A percentile compares a stretch with the other conserved stretches of the same genome.
These are phyloP conservation scores for Solanum virginianum DNA, from an alignment of 257 asterid genomes.

Conservation along the genomic window DNA sequence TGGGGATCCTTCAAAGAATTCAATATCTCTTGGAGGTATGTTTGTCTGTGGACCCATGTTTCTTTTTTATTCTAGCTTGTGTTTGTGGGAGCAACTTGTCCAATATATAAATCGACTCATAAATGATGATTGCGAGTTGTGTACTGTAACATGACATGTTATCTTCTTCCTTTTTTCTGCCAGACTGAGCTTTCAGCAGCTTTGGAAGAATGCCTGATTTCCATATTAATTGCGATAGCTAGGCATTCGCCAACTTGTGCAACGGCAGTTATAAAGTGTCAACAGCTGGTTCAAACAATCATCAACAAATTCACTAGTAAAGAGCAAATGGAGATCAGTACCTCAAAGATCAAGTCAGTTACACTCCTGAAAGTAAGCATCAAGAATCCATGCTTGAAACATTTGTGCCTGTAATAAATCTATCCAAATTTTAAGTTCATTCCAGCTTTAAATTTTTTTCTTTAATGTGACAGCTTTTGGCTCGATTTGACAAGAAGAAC, in stretches of 20 bases:
- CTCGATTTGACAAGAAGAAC: slow-evolving; percentile 42
- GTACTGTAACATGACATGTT: not conserved
- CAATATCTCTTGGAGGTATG: slow-evolving; percentile 80
- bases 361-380: slow-evolving; percentile 60
- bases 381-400: not conserved
- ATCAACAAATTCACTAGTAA: slow-evolving; percentile 44
- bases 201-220: slow-evolving; percentile 70
- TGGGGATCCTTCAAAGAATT: slow-evolving; percentile 79
- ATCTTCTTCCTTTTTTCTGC: slow-evolving; percentile 19
- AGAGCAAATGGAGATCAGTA: slow-evolving; percentile 37
- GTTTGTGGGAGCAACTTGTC: not conserved
- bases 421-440: not conserved
- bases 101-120: not conserved
- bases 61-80: not conserved
- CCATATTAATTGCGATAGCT: slow-evolving; percentile 72
- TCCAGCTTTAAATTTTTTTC: not conserved
- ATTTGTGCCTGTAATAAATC: not conserved
- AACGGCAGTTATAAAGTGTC: slow-evolving; percentile 55
- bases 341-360: slow-evolving; percentile 68
- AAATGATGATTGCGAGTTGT: not conserved
- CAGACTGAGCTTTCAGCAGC: slow-evolving; percentile 58
- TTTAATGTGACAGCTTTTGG: slow-evolving; percentile 57
- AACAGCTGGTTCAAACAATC: slow-evolving; percentile 69
- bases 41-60: slow-evolving; percentile 8
- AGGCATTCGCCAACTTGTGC: slow-evolving; percentile 93